A percentile compares a stretch with the other conserved stretches of the same genome.
Evolutionary conservation across 345 rosid genomes (phyloP).

Genomic region (Physaria fendleri): DNA sequence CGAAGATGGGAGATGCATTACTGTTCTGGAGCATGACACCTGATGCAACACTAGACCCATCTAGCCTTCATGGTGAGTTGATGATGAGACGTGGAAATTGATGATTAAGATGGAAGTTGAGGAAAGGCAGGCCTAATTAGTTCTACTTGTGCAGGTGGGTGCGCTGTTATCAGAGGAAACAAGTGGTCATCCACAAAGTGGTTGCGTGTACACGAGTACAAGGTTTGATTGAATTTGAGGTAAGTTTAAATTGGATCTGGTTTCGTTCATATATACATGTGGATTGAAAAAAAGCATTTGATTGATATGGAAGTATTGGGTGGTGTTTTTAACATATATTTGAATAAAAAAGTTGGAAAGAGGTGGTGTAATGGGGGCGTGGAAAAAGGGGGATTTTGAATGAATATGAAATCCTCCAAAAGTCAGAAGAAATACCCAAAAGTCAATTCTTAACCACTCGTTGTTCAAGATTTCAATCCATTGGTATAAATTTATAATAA

Average conservation of each 20-base stretch:
- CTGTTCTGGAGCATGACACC: conserved; percentile 99
- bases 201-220: conserved; percentile 77
- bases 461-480: background rate
- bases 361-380: too few species aligned
- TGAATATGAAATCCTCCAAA: background rate
- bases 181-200: conserved; percentile 98
- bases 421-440: background rate
- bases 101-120: background rate
- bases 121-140: background rate
- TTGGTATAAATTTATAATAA: background rate
- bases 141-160: conserved; percentile 57
- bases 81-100: background rate
- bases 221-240: conserved; percentile 34
- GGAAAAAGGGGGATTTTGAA: background rate
- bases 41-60: conserved; percentile 68
- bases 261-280: too few species aligned
- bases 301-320: conserved; percentile 13
- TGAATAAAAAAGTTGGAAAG: background rate
- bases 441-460: conserved; percentile 1
- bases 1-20: conserved; percentile 94
- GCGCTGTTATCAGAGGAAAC: conserved; percentile 84
- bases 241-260: too few species aligned
- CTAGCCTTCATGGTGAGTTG: conserved; percentile 85
- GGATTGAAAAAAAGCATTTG: background rate
- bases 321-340: background rate